Conservation (phyloP, 176 grass and related monocot species). For the Luzula sylvatica region DNA sequence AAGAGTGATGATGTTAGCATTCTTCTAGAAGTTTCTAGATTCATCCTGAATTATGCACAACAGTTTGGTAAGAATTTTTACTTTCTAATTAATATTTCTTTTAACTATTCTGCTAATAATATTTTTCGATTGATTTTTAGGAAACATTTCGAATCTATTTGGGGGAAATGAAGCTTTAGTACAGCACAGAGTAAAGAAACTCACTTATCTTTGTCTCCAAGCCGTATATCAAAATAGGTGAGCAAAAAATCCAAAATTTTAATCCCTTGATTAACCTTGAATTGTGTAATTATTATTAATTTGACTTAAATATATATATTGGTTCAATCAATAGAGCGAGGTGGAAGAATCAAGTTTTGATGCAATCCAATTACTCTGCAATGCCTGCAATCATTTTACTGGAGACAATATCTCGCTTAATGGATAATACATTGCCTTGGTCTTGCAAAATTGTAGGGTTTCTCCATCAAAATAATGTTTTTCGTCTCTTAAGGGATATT, state of each 20-base stretch:
- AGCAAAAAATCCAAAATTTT: neutral
- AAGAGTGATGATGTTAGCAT: conserved; percentile 53
- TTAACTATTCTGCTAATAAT: neutral
- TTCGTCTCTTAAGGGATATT: conserved; percentile 67
- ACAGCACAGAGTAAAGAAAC: conserved; percentile 66
- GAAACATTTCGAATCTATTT: conserved; percentile 64
- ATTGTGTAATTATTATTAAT: neutral
- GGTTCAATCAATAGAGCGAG: conserved; percentile 34
- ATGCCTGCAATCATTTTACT: conserved; percentile 46
- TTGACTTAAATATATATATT: neutral
- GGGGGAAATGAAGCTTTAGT: conserved; percentile 37
- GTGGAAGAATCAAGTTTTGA: conserved; percentile 53
- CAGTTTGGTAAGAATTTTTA: conserved; percentile 31
- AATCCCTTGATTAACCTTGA: neutral
- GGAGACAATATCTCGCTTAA: conserved; percentile 64
- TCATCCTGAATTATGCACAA: conserved; percentile 59
- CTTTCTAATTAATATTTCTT: neutral
- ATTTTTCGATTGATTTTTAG: conserved; percentile 46
- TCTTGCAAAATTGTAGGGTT: conserved; percentile 42
- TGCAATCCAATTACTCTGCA: conserved; percentile 34
- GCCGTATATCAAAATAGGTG: conserved; percentile 70
- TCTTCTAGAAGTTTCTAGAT: conserved; percentile 56
- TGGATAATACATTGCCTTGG: conserved; percentile 77
- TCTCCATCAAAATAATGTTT: conserved; percentile 57
- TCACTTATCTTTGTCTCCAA: conserved; percentile 58